Base-by-base conservation (phyloP, 768 basidiomycete genomes). In the Termitomyces sp. region DNA sequence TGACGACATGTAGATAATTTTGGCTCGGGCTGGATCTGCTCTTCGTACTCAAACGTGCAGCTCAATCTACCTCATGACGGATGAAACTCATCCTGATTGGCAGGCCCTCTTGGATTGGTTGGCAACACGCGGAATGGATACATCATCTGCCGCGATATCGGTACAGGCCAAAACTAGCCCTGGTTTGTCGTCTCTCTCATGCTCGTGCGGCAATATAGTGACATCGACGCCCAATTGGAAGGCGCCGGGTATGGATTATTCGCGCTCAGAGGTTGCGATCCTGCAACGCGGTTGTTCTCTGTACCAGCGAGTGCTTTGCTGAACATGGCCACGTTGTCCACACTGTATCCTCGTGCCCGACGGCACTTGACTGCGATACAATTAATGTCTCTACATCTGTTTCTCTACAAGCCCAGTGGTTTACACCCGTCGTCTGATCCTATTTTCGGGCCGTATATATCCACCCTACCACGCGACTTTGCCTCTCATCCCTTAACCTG, bases 401-500 rank as follows among this genome's bases (percentile, higher is more conserved):
- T 85, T 44, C 75, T 95, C 2, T 81, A 91, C 73, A 82, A 81
- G 46, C 89, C 88, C 1, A 57, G 62, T 38, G 67, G 59, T n/a
- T 68, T 70, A 7, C 71, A 68, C 2, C 75, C 76, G 18, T 86
- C 84, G 22, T 63, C 62, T 28, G 89, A 91, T 66, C 76, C 81
- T 65, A 71, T 71, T 15, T 89, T 88, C 71, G 84, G 88, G 32
- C 88, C 92, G 1, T 97, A 94, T 70, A 86, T 97, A 50, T 86
- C 88, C 0, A 80, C 86, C 1, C 75, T 98, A 32, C 96, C 96
- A 2, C 70, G 71, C 58, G 74, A 86, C 33, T 96, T 98, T 71
- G 79, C 79, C 45, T 77, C 78, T 28, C 94, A 97, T 75, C 96
- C 96, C 6, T 77, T 97, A n/a, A 83, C 87, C 20, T 94, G 92